Conservation (phyloP, 2,329 filamentous ascomycete species). For the Lasiodiplodia sp. region DNA sequence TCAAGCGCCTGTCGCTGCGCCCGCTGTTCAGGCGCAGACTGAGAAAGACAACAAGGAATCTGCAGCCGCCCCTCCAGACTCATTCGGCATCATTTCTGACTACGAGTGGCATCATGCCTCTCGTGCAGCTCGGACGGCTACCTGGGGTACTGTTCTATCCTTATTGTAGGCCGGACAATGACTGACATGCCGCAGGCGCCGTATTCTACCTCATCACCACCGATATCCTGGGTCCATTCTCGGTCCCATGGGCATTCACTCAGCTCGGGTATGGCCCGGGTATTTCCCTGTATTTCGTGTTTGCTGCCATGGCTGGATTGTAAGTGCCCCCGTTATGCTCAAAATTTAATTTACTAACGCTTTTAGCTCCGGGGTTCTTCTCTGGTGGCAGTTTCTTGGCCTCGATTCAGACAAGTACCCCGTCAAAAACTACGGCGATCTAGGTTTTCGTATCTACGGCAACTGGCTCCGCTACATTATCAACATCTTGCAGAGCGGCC, state of each 20-base stretch:
- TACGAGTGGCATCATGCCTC: conserved; percentile 46
- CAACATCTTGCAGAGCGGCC: conserved; percentile 50
- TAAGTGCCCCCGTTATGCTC: conserved; percentile 14
- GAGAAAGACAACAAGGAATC: neutral
- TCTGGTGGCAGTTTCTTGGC: conserved; percentile 52
- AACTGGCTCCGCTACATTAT: conserved; percentile 45
- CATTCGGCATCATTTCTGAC: conserved; percentile 36
- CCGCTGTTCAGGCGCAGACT: neutral
- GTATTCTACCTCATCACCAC: conserved; percentile 57
- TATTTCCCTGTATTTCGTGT: conserved; percentile 47
- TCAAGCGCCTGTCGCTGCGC: conserved; percentile 18
- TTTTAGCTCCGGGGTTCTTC: conserved; percentile 44
- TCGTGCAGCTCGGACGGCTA: conserved; percentile 45
- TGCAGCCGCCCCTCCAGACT: neutral
- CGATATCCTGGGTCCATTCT: conserved; percentile 50
- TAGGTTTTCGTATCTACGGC: conserved; percentile 51
- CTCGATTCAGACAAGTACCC: conserved; percentile 52
- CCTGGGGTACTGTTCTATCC: conserved; percentile 35
- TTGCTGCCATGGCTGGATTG: conserved; percentile 45
- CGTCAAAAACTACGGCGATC: conserved; percentile 50
- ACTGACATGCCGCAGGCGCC: conserved; percentile 29
- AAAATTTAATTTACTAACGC: neutral
- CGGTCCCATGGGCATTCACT: conserved; percentile 43
- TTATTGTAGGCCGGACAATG: neutral
- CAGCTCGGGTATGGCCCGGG: conserved; percentile 47